Percentiles rank a stretch among this genome's conserved stretches.
Evolutionary conservation across 2,329 filamentous ascomycete genomes (phyloP).

Genomic region (Sporothrix luriei): DNA sequence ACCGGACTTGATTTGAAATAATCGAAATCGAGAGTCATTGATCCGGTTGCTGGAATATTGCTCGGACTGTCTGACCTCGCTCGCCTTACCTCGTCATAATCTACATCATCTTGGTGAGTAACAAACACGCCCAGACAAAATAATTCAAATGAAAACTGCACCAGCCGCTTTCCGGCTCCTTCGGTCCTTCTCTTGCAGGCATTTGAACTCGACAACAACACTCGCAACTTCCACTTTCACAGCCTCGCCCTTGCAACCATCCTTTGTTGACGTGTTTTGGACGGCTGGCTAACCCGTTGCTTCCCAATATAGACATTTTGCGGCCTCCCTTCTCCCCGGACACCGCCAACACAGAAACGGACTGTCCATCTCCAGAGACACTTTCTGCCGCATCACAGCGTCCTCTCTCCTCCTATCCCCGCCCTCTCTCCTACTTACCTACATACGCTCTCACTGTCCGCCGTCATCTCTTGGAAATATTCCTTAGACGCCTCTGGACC

Average conservation of each 20-base stretch:
- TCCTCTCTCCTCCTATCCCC: conserved; percentile 4
- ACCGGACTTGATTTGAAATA: not conserved
- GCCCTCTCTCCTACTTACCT: conserved; percentile 19
- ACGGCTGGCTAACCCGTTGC: conserved; percentile 18
- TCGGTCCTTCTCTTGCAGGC: not conserved
- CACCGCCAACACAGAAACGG: conserved; percentile 9
- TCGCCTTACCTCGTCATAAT: conserved; percentile 1
- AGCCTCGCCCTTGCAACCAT: not conserved
- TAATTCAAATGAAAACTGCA: not conserved
- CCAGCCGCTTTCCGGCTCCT: not conserved
- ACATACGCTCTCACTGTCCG: not conserved
- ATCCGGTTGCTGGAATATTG: conserved; percentile 43
- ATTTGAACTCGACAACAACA: not conserved
- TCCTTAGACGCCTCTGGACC: conserved; percentile 1
- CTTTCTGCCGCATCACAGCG: conserved; percentile 3
- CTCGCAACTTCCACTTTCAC: conserved; percentile 8
- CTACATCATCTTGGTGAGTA: conserved; percentile 16
- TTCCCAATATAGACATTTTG: conserved; percentile 16
- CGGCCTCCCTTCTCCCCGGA: conserved; percentile 6
- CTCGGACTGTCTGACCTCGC: conserved; percentile 36
- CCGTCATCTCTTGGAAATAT: conserved; percentile 18
- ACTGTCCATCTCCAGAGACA: conserved; percentile 14
- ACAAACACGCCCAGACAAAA: not conserved
- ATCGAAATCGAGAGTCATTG: conserved; percentile 25
- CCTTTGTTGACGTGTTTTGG: conserved; percentile 8